These are phyloP conservation scores for Epichloe gansuensis DNA, from an alignment of 2,329 filamentous ascomycete genomes.

Conservation along the genomic window DNA sequence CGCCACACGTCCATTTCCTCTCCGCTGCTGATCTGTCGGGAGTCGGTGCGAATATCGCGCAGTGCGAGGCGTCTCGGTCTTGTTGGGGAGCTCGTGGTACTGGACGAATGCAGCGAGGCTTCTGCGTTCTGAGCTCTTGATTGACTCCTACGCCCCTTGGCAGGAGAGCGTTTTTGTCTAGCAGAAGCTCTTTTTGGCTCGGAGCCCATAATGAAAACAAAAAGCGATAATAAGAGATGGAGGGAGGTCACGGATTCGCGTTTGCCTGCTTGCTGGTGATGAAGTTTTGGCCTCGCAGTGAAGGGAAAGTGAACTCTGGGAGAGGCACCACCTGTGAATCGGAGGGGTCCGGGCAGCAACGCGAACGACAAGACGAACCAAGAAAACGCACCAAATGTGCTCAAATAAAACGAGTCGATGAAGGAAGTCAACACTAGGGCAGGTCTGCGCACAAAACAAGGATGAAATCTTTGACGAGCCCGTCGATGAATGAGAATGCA, in stretches of 20 bases:
- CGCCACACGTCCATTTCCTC: conserved; percentile 16
- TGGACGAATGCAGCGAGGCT: conserved; percentile 2
- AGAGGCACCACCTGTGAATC: not conserved
- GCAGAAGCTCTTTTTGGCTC: conserved; percentile 6
- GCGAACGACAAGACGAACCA: not conserved
- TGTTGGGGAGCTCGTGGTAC: conserved; percentile 4
- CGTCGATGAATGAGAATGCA: not conserved
- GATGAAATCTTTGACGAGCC: not conserved
- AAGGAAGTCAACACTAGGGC: not conserved
- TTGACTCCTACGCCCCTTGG: conserved; percentile 5
- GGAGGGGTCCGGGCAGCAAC: not conserved
- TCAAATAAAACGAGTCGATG: not conserved
- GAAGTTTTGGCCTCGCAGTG: not conserved
- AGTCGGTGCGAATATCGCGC: conserved; percentile 14
- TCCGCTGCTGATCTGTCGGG: conserved; percentile 15
- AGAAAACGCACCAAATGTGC: not conserved
- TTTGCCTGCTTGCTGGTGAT: not conserved
- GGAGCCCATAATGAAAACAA: conserved; percentile 6
- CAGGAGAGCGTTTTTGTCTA: conserved; percentile 10
- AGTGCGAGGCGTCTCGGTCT: conserved; percentile 6
- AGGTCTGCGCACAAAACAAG: not conserved
- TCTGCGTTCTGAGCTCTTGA: conserved; percentile 7
- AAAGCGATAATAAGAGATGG: not conserved
- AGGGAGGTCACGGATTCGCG: too few species aligned
- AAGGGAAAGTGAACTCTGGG: not conserved